Percentiles rank a stretch among this genome's conserved stretches.
Conservation (phyloP, 148 eudicot genomes). For the Amaranthus cruentus region DNA sequence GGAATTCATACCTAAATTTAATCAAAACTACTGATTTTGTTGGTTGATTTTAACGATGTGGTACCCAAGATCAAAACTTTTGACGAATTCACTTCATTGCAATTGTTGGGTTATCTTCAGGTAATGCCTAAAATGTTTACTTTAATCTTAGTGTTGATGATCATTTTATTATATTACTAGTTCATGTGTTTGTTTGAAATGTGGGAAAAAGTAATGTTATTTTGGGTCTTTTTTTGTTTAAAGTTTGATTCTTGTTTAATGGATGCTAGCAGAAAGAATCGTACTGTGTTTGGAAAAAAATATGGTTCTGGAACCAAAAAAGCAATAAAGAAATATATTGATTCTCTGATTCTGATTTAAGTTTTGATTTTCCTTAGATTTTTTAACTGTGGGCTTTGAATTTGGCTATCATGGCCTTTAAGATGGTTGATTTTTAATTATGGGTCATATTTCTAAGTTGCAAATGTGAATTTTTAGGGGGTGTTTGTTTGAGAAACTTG, state of each 20-base stretch:
- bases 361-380: conserved; percentile 1
- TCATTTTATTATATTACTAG: background rate
- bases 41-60: background rate
- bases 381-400: conserved; percentile 5
- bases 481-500: background rate
- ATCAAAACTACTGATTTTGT: too few species aligned
- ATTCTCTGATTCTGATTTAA: conserved; percentile 25
- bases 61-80: background rate
- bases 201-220: background rate
- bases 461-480: background rate
- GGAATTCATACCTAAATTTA: background rate
- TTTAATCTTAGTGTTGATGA: background rate
- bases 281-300: conserved; percentile 10
- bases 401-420: background rate
- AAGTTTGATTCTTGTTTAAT: conserved; percentile 26
- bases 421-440: conserved; percentile 8
- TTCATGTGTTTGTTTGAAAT: background rate
- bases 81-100: background rate
- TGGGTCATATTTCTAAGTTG: conserved; percentile 2
- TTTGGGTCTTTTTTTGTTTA: conserved; percentile 7
- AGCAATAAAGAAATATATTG: conserved; percentile 11
- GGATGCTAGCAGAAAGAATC: conserved; percentile 19
- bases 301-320: conserved; percentile 14
- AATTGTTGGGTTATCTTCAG: background rate
- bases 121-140: background rate